phyloP scores from a whole-genome alignment of 108 stramenopile genomes.

The Pelagomonas calceolata region DNA sequence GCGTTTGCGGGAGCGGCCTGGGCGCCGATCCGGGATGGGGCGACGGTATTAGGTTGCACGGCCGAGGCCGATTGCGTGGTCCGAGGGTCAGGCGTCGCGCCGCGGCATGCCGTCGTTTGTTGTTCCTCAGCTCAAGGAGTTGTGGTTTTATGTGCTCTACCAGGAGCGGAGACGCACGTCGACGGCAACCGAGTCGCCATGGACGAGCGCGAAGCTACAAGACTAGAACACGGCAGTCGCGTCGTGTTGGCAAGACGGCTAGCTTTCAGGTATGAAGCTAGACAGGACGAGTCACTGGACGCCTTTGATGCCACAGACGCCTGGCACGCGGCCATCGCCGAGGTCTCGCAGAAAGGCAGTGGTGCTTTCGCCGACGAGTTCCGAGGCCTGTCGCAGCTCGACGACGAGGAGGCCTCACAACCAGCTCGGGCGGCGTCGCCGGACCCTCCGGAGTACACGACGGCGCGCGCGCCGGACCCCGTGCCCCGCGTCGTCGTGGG shows the following conservation, averaged over 20 bases:
- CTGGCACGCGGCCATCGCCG: too few relatives aligned
- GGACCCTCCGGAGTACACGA: too few relatives aligned
- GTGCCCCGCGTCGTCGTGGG: too few relatives aligned
- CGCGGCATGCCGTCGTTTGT: neutral
- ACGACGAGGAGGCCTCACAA: too few relatives aligned
- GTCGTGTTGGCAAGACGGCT: neutral
- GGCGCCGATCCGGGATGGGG: neutral
- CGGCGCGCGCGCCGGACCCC: too few relatives aligned
- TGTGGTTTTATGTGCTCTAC: neutral
- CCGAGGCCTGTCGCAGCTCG: too few relatives aligned
- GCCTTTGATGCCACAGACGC: too few relatives aligned
- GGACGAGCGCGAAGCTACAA: neutral
- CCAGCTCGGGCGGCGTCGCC: too few relatives aligned
- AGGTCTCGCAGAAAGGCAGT: too few relatives aligned
- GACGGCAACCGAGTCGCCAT: neutral
- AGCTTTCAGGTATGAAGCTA: neutral
- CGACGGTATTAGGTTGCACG: neutral
- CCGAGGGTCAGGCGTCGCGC: neutral
- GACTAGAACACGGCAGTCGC: neutral
- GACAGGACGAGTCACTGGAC: neutral
- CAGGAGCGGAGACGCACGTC: neutral
- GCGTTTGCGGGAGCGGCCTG: neutral
- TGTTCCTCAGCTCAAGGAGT: neutral
- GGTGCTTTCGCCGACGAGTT: too few relatives aligned
- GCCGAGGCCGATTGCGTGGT: neutral